Conservation (phyloP, 352 stramenopile species). For the Phytophthora citrophthora region DNA sequence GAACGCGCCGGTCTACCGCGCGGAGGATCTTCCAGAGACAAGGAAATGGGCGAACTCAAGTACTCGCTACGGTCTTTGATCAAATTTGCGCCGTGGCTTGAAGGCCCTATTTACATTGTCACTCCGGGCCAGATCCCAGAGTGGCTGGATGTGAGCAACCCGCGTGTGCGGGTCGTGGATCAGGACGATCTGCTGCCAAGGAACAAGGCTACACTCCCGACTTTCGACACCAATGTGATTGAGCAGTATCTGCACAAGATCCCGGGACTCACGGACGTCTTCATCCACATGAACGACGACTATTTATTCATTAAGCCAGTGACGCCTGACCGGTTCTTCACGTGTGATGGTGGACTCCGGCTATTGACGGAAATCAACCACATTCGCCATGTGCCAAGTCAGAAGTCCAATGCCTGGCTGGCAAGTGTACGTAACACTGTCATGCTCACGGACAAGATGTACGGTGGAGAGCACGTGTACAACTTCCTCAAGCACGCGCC, state of each 20-base stretch:
- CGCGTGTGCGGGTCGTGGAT: conserved; percentile 74
- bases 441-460: conserved; percentile 67
- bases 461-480: conserved; percentile 85
- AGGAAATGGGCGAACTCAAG: conserved; percentile 89
- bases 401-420: conserved; percentile 76
- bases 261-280: conserved; percentile 84
- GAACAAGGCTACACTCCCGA: conserved; percentile 61
- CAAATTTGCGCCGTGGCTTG: conserved; percentile 81
- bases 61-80: conserved; percentile 85
- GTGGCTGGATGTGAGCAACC: conserved; percentile 77
- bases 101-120: conserved; percentile 86
- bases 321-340: conserved; percentile 83
- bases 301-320: conserved; percentile 90
- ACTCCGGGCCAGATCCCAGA: conserved; percentile 81
- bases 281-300: conserved; percentile 92
- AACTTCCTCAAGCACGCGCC: conserved; percentile 89
- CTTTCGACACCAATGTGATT: conserved; percentile 86
- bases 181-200: conserved; percentile 80
- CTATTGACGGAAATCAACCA: conserved; percentile 87
- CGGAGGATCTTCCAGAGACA: conserved; percentile 74
- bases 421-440: conserved; percentile 82
- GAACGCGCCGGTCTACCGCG: conserved; percentile 54
- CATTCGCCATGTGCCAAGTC: conserved; percentile 73
- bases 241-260: conserved; percentile 91
- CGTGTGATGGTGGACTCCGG: conserved; percentile 75